These are phyloP conservation scores for Cucurbita argyrosperma DNA, from an alignment of 306 rosid species.

Conservation along the genomic window DNA sequence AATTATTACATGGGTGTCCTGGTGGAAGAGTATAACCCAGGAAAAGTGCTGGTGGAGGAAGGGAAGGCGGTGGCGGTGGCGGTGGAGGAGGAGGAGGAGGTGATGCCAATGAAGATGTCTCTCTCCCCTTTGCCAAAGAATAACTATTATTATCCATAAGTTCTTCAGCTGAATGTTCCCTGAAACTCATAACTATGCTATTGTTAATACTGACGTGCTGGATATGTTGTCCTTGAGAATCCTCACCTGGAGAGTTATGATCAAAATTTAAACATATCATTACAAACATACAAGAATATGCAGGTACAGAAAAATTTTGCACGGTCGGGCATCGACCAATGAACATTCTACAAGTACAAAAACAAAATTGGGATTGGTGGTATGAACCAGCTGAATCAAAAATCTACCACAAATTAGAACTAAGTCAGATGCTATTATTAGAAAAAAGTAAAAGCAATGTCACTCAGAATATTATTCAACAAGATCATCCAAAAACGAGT, in stretches of 20 bases:
- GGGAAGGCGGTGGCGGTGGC: constrained; percentile 47
- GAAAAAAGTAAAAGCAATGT: background rate
- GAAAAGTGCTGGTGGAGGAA: constrained; percentile 53
- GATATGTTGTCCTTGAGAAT: constrained; percentile 7
- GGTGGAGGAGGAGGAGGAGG: constrained; percentile 38
- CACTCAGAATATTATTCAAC: background rate
- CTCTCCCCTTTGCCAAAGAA: constrained; percentile 10
- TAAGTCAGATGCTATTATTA: background rate
- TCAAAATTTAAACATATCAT: constrained; percentile 11
- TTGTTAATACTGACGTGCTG: constrained; percentile 21
- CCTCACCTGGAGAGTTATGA: constrained; percentile 42
- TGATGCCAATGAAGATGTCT: constrained; percentile 7
- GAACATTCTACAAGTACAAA: background rate
- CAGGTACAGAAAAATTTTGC: background rate
- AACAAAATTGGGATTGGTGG: background rate
- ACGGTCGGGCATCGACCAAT: background rate
- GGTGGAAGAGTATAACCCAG: constrained; percentile 72
- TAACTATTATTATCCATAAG: constrained; percentile 5
- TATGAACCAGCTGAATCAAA: constrained; percentile 2
- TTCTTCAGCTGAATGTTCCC: constrained; percentile 7
- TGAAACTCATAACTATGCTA: constrained; percentile 14
- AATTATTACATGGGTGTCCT: constrained; percentile 74
- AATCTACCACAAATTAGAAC: background rate
- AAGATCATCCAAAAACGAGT: background rate
- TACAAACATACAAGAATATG: background rate